A percentile compares a stretch with the other conserved stretches of the same genome.
Evolutionary conservation across 1,284 basidiomycete species (phyloP).

Genomic region (Apiotrichum mycotoxinovorans): DNA sequence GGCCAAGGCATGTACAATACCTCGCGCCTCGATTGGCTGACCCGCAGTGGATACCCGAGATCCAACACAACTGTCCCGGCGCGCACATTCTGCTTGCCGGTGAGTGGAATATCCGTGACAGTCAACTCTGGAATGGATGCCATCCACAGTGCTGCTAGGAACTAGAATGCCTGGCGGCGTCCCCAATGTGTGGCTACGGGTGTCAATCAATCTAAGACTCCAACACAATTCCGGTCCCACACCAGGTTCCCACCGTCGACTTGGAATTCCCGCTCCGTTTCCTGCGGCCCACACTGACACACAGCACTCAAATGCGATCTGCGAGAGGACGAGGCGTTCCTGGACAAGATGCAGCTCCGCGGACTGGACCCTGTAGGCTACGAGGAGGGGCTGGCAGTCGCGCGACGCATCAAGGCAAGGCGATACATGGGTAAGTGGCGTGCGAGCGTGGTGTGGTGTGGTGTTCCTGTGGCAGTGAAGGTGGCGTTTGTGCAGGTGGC

Average conservation of each 20-base stretch:
- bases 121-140: too few relatives aligned
- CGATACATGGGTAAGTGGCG: slow-evolving; percentile 73
- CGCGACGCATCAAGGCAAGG: slow-evolving; percentile 83
- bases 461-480: too few relatives aligned
- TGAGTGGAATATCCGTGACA: slow-evolving; percentile 49
- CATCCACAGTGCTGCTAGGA: too few relatives aligned
- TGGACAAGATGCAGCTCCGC: slow-evolving; percentile 58
- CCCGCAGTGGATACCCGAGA: slow-evolving; percentile 46
- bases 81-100: slow-evolving; percentile 90
- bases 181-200: too few relatives aligned
- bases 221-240: too few relatives aligned
- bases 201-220: too few relatives aligned
- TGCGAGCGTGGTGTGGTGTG: background rate
- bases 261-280: too few relatives aligned
- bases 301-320: slow-evolving; percentile 91
- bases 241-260: too few relatives aligned
- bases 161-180: too few relatives aligned
- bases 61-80: slow-evolving; percentile 79
- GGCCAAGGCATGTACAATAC: slow-evolving; percentile 61
- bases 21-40: background rate
- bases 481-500: too few relatives aligned
- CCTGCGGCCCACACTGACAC: too few relatives aligned
- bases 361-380: slow-evolving; percentile 72
- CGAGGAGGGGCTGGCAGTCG: slow-evolving; percentile 81
- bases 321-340: slow-evolving; percentile 67